phyloP scores from a whole-genome alignment of 495 filamentous ascomycete genomes.

The Aspergillus taichungensis region DNA sequence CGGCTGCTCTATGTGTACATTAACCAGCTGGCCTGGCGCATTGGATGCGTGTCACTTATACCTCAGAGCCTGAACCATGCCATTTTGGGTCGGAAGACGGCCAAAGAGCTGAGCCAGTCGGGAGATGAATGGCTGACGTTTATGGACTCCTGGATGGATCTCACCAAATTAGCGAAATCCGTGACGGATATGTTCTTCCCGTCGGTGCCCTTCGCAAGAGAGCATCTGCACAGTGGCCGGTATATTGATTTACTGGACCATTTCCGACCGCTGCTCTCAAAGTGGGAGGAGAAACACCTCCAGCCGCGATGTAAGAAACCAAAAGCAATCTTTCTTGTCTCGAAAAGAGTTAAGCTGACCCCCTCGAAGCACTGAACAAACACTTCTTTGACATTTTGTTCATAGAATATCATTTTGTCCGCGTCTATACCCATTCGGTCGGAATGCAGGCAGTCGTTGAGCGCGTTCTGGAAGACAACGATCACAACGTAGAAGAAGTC shows the following conservation, averaged over 20 bases:
- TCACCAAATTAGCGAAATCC: constrained; percentile 44
- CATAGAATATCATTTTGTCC: constrained; percentile 48
- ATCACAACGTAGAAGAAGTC: constrained; percentile 30
- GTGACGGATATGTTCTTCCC: constrained; percentile 48
- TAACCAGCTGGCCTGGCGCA: constrained; percentile 44
- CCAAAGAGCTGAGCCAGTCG: constrained; percentile 18
- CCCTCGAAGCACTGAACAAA: constrained; percentile 14
- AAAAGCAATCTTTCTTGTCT: constrained; percentile 29
- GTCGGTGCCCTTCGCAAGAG: constrained; percentile 41
- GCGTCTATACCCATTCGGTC: constrained; percentile 45
- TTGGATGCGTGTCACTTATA: constrained; percentile 45
- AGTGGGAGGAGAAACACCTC: constrained; percentile 44
- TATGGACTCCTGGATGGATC: constrained; percentile 45
- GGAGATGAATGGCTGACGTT: constrained; percentile 34
- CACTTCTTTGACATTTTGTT: constrained; percentile 39
- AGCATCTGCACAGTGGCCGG: constrained; percentile 43
- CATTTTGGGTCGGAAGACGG: constrained; percentile 26
- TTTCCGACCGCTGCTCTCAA: constrained; percentile 40
- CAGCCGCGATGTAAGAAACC: constrained; percentile 24
- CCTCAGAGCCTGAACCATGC: constrained; percentile 41
- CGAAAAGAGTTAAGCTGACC: background rate
- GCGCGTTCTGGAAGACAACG: constrained; percentile 32
- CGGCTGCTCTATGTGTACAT: constrained; percentile 45
- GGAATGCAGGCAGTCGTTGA: constrained; percentile 48
- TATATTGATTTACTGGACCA: constrained; percentile 45